Evolutionary conservation across 2,329 filamentous ascomycete genomes (phyloP).

Genomic region (Fusarium metavorans): DNA sequence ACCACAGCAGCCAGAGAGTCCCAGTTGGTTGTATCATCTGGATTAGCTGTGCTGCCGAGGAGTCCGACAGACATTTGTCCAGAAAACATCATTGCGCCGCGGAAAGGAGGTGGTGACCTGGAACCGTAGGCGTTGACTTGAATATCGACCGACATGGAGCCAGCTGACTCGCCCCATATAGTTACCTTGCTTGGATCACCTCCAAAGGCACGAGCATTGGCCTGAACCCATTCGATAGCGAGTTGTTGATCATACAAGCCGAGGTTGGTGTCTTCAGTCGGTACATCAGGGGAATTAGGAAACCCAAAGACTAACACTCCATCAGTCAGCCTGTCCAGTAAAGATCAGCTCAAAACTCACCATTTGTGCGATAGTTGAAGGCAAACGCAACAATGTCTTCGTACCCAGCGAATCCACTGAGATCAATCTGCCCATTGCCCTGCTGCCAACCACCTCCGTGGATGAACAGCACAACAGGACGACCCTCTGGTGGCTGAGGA

Average conservation of each 20-base stretch:
- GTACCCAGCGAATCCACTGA: constrained; percentile 44
- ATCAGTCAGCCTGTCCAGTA: background rate
- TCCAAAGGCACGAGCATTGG: constrained; percentile 44
- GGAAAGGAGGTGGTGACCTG: constrained; percentile 34
- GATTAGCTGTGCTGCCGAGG: constrained; percentile 12
- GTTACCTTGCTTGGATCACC: constrained; percentile 42
- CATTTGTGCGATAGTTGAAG: constrained; percentile 45
- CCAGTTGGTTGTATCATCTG: constrained; percentile 25
- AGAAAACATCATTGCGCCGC: constrained; percentile 44
- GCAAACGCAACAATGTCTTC: constrained; percentile 44
- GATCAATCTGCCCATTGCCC: constrained; percentile 35
- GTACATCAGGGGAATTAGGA: constrained; percentile 55
- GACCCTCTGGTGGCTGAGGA: constrained; percentile 9
- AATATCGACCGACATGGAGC: constrained; percentile 48
- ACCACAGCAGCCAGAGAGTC: constrained; percentile 17
- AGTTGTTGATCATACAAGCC: constrained; percentile 45
- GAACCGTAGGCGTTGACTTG: constrained; percentile 40
- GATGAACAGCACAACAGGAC: constrained; percentile 43
- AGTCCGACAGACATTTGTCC: constrained; percentile 45
- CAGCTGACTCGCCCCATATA: constrained; percentile 47
- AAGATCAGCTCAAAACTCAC: background rate
- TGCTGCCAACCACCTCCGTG: constrained; percentile 43
- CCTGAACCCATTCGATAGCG: constrained; percentile 44
- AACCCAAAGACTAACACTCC: constrained; percentile 54
- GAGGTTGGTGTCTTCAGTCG: constrained; percentile 49